These are phyloP conservation scores for Nigrospora sphaerica DNA, from an alignment of 2,329 filamentous ascomycete species.

Conservation along the genomic window DNA sequence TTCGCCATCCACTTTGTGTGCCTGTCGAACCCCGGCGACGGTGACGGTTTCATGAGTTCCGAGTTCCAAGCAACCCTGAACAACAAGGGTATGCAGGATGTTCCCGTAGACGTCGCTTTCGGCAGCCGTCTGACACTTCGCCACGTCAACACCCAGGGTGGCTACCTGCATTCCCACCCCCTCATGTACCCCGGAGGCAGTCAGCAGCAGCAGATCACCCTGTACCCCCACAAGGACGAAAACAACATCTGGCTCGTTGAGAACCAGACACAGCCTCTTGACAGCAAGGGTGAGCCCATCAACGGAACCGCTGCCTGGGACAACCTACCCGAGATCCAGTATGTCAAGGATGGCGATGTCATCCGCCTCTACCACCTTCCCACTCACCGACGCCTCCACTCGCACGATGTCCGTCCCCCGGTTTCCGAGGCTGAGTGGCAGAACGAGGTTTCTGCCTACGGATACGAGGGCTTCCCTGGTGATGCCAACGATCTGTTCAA, in stretches of 20 bases:
- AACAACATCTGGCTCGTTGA: conserved; percentile 94
- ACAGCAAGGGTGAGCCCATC: conserved; percentile 66
- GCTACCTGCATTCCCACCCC: conserved; percentile 92
- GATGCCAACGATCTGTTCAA: conserved; percentile 96
- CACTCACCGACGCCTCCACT: conserved; percentile 87
- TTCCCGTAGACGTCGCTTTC: conserved; percentile 83
- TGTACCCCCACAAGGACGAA: conserved; percentile 98
- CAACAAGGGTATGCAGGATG: conserved; percentile 92
- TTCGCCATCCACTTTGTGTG: conserved; percentile 95
- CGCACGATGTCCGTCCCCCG: conserved; percentile 85
- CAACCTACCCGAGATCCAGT: conserved; percentile 53
- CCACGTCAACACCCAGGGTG: conserved; percentile 95
- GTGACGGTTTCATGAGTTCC: conserved; percentile 98
- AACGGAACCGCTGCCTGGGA: conserved; percentile 84
- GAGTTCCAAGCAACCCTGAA: conserved; percentile 98
- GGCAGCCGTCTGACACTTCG: conserved; percentile 82
- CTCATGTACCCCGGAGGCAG: conserved; percentile 97
- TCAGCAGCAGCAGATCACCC: conserved; percentile 97
- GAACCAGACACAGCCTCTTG: conserved; percentile 84
- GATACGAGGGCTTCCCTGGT: conserved; percentile 92
- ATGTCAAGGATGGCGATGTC: conserved; percentile 72
- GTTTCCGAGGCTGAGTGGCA: conserved; percentile 89
- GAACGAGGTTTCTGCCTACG: conserved; percentile 93
- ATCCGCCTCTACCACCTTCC: conserved; percentile 77
- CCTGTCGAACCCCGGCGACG: conserved; percentile 89